Evolutionary conservation across 2,329 filamentous ascomycete species (phyloP).

Genomic region (Aureobasidium zeae): DNA sequence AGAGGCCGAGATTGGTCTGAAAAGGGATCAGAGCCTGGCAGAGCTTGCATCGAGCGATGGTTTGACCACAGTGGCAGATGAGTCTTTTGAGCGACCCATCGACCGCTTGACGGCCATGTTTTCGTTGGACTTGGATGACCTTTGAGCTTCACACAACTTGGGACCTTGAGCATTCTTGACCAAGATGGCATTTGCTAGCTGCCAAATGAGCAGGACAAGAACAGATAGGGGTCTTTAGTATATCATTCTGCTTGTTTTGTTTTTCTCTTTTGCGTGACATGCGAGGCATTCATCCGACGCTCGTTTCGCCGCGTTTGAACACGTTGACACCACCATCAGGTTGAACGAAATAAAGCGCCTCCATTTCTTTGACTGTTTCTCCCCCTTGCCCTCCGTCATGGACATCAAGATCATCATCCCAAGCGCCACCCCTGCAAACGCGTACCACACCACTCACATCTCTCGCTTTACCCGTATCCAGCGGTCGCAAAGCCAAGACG

Average conservation of each 20-base stretch:
- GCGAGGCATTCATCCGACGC: constrained; percentile 15
- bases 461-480: constrained; percentile 81
- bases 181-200: no score
- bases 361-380: constrained; percentile 45
- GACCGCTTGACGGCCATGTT: constrained; percentile 10
- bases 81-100: no score
- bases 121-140: no score
- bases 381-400: constrained; percentile 36
- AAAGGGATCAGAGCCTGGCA: no score
- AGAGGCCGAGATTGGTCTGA: neutral
- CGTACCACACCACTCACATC: constrained; percentile 86
- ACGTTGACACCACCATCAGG: constrained; percentile 72
- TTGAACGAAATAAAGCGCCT: constrained; percentile 72
- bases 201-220: no score
- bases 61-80: no score
- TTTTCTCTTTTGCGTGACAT: no score
- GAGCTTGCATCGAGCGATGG: no score
- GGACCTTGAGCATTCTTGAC: no score
- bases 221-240: no score
- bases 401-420: constrained; percentile 27
- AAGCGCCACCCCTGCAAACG: constrained; percentile 52
- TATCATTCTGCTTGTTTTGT: no score
- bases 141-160: no score
- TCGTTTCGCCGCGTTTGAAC: constrained; percentile 65
- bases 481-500: constrained; percentile 60